Percentiles rank a stretch among this genome's conserved stretches.
phyloP scores from a whole-genome alignment of 108 stramenopile species.

The Mayamaea pseudoterrestris region DNA sequence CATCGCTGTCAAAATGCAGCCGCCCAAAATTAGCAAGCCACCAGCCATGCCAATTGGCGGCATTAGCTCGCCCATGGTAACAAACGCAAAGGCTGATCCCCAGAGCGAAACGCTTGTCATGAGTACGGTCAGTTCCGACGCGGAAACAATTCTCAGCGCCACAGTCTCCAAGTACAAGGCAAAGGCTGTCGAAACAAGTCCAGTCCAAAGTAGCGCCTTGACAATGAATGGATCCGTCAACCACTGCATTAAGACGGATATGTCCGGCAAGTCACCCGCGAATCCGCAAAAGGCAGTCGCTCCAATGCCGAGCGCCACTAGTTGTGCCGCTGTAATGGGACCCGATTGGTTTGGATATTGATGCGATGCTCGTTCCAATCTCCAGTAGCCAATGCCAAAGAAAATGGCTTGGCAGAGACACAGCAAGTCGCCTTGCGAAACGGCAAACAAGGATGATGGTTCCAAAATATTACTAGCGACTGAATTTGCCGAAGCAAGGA shows the following conservation, averaged over 20 bases:
- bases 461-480: background rate
- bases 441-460: constrained; percentile 1
- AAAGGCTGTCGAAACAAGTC: constrained; percentile 48
- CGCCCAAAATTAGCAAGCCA: constrained; percentile 19
- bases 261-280: constrained; percentile 1
- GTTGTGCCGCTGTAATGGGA: constrained; percentile 42
- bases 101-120: constrained; percentile 61
- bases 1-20: constrained; percentile 8
- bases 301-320: constrained; percentile 27
- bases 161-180: constrained; percentile 46
- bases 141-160: constrained; percentile 39
- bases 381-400: constrained; percentile 64
- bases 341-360: constrained; percentile 22
- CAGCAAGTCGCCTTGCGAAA: constrained; percentile 31
- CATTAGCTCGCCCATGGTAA: constrained; percentile 39
- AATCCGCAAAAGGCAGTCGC: constrained; percentile 7
- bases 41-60: constrained; percentile 16
- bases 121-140: constrained; percentile 52
- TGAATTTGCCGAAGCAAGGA: background rate
- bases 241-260: constrained; percentile 10
- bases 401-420: constrained; percentile 39
- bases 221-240: constrained; percentile 16
- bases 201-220: constrained; percentile 42
- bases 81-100: constrained; percentile 48
- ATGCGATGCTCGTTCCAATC: constrained; percentile 24